A percentile compares a stretch with the other conserved stretches of the same genome.
Evolutionary conservation across 179 eudicot genomes (phyloP).

Genomic region (Gypsophila paniculata): DNA sequence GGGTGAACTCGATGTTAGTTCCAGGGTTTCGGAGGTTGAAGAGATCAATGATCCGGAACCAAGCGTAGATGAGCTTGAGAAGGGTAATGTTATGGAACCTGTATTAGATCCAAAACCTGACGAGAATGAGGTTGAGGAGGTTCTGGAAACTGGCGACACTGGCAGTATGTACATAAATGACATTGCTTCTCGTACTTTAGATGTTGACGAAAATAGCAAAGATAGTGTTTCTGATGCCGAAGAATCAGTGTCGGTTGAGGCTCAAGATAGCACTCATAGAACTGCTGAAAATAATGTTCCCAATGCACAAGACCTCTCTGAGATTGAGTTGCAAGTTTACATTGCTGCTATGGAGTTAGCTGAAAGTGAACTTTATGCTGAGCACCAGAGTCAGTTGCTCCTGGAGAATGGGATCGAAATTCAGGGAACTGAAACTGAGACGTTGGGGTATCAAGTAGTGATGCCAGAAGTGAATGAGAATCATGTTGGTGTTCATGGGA

Average conservation of each 20-base stretch:
- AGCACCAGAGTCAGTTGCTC: not conserved
- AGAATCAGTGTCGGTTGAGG: not conserved
- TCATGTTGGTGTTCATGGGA: no score
- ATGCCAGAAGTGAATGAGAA: constrained; percentile 19
- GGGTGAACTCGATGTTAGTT: constrained; percentile 12
- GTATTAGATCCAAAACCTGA: not conserved
- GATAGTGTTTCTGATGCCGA: not conserved
- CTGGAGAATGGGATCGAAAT: constrained; percentile 19
- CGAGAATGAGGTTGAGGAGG: constrained; percentile 14
- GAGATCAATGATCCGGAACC: constrained; percentile 4
- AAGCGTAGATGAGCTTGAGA: not conserved
- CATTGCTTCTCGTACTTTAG: constrained; percentile 6
- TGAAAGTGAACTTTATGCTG: not conserved
- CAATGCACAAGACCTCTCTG: not conserved
- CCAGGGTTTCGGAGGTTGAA: constrained; percentile 3
- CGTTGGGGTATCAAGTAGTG: constrained; percentile 10
- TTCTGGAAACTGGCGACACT: not conserved
- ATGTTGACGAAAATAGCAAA: constrained; percentile 21
- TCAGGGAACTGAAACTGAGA: constrained; percentile 4
- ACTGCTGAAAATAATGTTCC: constrained; percentile 6
- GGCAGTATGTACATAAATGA: constrained; percentile 14
- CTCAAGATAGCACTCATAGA: not conserved
- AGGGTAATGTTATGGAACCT: not conserved
- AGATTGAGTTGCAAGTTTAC: constrained; percentile 15
- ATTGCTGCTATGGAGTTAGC: constrained; percentile 8